phyloP scores from a whole-genome alignment of 768 basidiomycete genomes.

The Calocybe indica region DNA sequence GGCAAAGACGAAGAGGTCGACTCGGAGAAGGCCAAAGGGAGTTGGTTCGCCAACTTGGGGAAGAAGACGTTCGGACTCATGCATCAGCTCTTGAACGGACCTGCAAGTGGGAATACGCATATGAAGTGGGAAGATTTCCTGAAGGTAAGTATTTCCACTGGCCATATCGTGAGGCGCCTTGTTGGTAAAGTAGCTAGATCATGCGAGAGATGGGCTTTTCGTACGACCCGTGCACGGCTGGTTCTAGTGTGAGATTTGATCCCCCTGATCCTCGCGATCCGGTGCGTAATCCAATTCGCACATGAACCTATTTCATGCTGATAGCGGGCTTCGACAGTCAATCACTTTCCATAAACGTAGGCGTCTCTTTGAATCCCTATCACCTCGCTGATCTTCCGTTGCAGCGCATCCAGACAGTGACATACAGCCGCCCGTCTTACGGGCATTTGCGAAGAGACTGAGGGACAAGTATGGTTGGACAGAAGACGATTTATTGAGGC shows the following conservation, averaged over 20 bases:
- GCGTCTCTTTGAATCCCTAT: slow-evolving; percentile 8
- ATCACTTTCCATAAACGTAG: slow-evolving; percentile 77
- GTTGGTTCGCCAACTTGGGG: slow-evolving; percentile 50
- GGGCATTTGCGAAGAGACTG: slow-evolving; percentile 50
- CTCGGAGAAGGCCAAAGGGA: slow-evolving; percentile 39
- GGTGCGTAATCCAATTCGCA: slow-evolving; percentile 17
- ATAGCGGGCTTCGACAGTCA: slow-evolving; percentile 31
- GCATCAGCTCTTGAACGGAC: slow-evolving; percentile 58
- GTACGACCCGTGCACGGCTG: slow-evolving; percentile 70
- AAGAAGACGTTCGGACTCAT: slow-evolving; percentile 56
- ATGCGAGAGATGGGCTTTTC: slow-evolving; percentile 78
- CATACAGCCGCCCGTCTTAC: slow-evolving; percentile 42
- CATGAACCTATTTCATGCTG: not conserved
- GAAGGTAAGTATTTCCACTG: slow-evolving; percentile 37
- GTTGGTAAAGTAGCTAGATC: slow-evolving; percentile 33
- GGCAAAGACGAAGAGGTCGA: slow-evolving; percentile 29
- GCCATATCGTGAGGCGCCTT: not conserved
- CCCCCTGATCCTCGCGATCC: slow-evolving; percentile 50
- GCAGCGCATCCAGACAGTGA: slow-evolving; percentile 74
- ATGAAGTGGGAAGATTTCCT: slow-evolving; percentile 82
- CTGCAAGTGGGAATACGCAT: slow-evolving; percentile 45
- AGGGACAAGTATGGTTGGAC: slow-evolving; percentile 66
- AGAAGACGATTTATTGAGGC: slow-evolving; percentile 34
- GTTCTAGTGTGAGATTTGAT: slow-evolving; percentile 79
- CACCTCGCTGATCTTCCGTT: slow-evolving; percentile 4